Percentiles rank a stretch among this genome's conserved stretches.
Evolutionary conservation across 2,329 filamentous ascomycete species (phyloP).

Genomic region (Trichophyton benhamiae): DNA sequence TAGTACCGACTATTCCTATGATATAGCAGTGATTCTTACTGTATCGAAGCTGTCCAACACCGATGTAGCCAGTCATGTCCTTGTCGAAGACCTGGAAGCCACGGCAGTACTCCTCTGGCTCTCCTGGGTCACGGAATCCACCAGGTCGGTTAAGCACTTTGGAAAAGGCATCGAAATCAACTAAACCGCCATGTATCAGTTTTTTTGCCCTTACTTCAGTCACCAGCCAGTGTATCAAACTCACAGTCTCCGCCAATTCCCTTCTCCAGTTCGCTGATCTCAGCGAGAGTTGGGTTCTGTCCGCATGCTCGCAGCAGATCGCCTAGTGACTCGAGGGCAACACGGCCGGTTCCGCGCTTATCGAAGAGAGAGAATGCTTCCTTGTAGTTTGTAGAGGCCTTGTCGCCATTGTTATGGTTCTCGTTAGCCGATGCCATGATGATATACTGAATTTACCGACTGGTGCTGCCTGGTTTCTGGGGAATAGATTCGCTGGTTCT

Average conservation of each 20-base stretch:
- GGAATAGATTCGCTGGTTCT: too few species aligned
- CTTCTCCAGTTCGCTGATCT: constrained; percentile 88
- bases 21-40: constrained; percentile 28
- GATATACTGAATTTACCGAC: neutral
- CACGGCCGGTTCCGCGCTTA: constrained; percentile 94
- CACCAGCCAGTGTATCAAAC: constrained; percentile 28
- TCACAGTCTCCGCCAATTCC: constrained; percentile 80
- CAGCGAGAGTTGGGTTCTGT: constrained; percentile 89
- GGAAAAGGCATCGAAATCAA: constrained; percentile 95
- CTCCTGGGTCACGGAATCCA: constrained; percentile 94
- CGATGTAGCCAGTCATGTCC: constrained; percentile 95
- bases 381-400: constrained; percentile 95
- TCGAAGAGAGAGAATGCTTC: constrained; percentile 99
- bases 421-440: constrained; percentile 6
- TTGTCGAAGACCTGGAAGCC: constrained; percentile 99
- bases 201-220: neutral
- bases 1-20: neutral
- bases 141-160: constrained; percentile 94
- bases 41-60: constrained; percentile 94
- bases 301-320: constrained; percentile 93
- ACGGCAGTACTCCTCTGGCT: constrained; percentile 95
- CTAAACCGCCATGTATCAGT: constrained; percentile 35
- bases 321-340: constrained; percentile 72
- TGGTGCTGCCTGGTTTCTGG: neutral
- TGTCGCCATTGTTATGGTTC: constrained; percentile 20